Conservation (phyloP, 352 stramenopile species). For the Globisporangium emineosum region DNA sequence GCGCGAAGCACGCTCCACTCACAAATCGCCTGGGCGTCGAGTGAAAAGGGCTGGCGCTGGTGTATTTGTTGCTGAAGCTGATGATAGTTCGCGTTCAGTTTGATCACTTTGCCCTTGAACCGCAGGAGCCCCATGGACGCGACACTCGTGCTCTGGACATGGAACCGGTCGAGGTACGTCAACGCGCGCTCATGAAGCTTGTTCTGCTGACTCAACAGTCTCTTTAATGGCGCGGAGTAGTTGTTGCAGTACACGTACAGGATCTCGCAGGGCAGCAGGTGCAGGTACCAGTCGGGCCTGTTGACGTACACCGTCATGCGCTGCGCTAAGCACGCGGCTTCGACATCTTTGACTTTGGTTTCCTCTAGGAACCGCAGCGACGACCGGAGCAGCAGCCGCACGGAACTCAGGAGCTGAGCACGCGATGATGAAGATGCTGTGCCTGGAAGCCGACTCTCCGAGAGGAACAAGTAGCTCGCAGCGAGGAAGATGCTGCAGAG, state of each 20-base stretch:
- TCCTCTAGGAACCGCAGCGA: slow-evolving; percentile 33
- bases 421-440: neutral
- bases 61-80: neutral
- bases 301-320: slow-evolving; percentile 26
- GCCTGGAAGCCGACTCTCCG: neutral
- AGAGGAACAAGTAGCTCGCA: slow-evolving; percentile 24
- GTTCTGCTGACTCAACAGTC: neutral
- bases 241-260: slow-evolving; percentile 37
- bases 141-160: slow-evolving; percentile 11
- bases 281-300: slow-evolving; percentile 26
- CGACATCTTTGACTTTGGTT: slow-evolving; percentile 20
- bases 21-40: slow-evolving; percentile 17
- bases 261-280: slow-evolving; percentile 34
- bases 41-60: neutral
- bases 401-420: slow-evolving; percentile 26
- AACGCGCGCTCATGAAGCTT: slow-evolving; percentile 10
- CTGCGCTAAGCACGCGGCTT: slow-evolving; percentile 28
- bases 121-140: slow-evolving; percentile 9
- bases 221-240: slow-evolving; percentile 3
- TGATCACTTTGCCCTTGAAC: slow-evolving; percentile 18
- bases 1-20: slow-evolving; percentile 33
- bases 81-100: slow-evolving; percentile 6
- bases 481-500: slow-evolving; percentile 42
- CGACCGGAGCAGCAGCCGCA: slow-evolving; percentile 36
- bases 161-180: slow-evolving; percentile 16